These are phyloP conservation scores for Tetracentron sinense DNA, from an alignment of 164 flowering plant species.

Conservation along the genomic window DNA sequence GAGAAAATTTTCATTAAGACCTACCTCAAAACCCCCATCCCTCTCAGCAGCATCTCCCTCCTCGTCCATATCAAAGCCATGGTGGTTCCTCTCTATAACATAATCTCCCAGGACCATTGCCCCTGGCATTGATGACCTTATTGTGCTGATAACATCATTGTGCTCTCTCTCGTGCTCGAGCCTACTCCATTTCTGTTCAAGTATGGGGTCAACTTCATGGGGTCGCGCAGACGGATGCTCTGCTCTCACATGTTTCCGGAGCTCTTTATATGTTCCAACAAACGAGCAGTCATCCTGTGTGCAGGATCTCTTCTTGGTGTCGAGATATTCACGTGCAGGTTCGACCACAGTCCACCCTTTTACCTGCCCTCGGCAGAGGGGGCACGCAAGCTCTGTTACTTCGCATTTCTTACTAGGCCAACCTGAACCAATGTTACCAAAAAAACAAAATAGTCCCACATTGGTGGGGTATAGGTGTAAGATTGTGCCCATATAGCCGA, in stretches of 20 bases:
- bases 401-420: conserved; percentile 22
- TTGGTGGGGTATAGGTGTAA: no score
- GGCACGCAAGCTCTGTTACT: conserved; percentile 40
- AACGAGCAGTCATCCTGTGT: conserved; percentile 46
- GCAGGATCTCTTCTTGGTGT: conserved; percentile 43
- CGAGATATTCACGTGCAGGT: conserved; percentile 42
- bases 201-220: conserved; percentile 40
- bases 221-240: conserved; percentile 45
- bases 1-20: not conserved
- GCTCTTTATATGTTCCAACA: conserved; percentile 43
- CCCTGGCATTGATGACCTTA: conserved; percentile 46
- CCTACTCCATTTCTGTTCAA: conserved; percentile 43
- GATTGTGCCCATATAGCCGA: no score
- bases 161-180: conserved; percentile 42
- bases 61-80: conserved; percentile 23
- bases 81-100: conserved; percentile 36
- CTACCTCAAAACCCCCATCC: not conserved
- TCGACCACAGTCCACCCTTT: conserved; percentile 61
- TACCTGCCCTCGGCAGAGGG: conserved; percentile 57
- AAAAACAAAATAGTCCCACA: no score
- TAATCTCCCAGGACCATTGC: conserved; percentile 50
- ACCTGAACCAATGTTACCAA: no score
- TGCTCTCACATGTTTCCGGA: conserved; percentile 42
- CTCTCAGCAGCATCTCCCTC: conserved; percentile 19
- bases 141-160: conserved; percentile 47